phyloP scores from a whole-genome alignment of 139 green algal species.

The Nannochloris sp. region DNA sequence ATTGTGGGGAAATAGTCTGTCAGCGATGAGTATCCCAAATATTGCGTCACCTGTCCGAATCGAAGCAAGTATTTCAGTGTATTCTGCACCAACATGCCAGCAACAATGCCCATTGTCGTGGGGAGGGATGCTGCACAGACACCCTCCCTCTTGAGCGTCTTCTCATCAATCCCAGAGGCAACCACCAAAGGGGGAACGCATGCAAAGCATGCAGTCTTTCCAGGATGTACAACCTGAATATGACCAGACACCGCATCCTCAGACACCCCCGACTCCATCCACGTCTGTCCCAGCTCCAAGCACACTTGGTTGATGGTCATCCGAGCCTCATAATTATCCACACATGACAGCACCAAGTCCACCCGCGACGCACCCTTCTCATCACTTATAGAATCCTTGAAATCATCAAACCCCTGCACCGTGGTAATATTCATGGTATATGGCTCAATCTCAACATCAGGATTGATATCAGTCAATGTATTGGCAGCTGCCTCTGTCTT shows the following conservation, averaged over 20 bases:
- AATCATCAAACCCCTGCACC: conserved; percentile 77
- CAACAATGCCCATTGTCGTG: conserved; percentile 96
- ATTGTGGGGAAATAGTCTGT: conserved; percentile 95
- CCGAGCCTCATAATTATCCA: conserved; percentile 98
- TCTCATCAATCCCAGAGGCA: conserved; percentile 91
- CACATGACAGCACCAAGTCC: conserved; percentile 88
- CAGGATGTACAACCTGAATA: conserved; percentile 75
- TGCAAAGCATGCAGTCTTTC: conserved; percentile 73
- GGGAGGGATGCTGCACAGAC: conserved; percentile 94
- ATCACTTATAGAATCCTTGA: conserved; percentile 45
- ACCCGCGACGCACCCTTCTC: conserved; percentile 48
- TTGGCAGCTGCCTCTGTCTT: conserved; percentile 88
- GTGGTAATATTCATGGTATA: conserved; percentile 97
- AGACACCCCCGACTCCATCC: conserved; percentile 94
- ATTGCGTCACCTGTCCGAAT: conserved; percentile 68
- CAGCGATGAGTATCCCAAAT: conserved; percentile 82
- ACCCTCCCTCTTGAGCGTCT: conserved; percentile 90
- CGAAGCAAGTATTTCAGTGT: conserved; percentile 83
- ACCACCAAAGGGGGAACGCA: conserved; percentile 88
- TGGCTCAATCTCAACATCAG: conserved; percentile 77
- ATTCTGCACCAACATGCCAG: conserved; percentile 92
- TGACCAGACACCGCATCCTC: conserved; percentile 93
- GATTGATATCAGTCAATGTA: conserved; percentile 89
- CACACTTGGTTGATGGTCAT: conserved; percentile 97
- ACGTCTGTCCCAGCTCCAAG: conserved; percentile 86